Evolutionary conservation across 305 asterid genomes (phyloP), one percentile per base, ranked within the genome.

Genomic region (Rubia tinctorum): DNA sequence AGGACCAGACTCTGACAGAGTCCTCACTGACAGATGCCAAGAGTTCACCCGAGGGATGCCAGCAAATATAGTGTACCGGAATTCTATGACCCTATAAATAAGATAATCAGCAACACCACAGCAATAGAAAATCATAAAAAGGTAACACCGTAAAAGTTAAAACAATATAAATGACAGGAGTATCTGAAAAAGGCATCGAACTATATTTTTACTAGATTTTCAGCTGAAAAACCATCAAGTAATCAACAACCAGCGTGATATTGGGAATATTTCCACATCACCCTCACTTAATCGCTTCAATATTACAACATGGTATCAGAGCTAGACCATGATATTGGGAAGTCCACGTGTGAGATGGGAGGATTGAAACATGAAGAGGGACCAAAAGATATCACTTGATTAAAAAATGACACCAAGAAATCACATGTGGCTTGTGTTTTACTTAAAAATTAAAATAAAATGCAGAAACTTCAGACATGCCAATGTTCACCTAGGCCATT

Each of bases 1-100:
- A 40, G 0, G 90, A 76, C 99, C 99, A 95, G 39, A 95, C 98
- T 76, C 87, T 83, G 69, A 95, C 97, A 0, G 95, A 90, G 75
- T 95, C 97, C 81, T 92, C 97, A 60, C 99, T 91, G 67, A 89
- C 97, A 0, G 99, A 95, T 30, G 99, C 99, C 73, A 95, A 78
- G 73, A 83, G 96, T 79, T 95, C 99, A 6, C 99, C 98, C 5
- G 88, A 67, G 6, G 93, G 91, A 80, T 95, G 96, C 99, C 99
- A 95, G 86, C 99, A 88, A 59, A 95, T 80, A 3, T 91, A 87
- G 77, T 85, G 88, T 47, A 92, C 84, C n/a, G 87, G 90, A 75
- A 87, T 90, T 14, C 92, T 82, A 81, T 90, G 98, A 58, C 97
- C 98, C 99, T 95, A 15, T 25, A 79, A 22, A 27, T 13, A 65